Percentiles rank a stretch among this genome's conserved stretches.
Conservation (phyloP, 768 basidiomycete species). For the Myochromella boudieri region DNA sequence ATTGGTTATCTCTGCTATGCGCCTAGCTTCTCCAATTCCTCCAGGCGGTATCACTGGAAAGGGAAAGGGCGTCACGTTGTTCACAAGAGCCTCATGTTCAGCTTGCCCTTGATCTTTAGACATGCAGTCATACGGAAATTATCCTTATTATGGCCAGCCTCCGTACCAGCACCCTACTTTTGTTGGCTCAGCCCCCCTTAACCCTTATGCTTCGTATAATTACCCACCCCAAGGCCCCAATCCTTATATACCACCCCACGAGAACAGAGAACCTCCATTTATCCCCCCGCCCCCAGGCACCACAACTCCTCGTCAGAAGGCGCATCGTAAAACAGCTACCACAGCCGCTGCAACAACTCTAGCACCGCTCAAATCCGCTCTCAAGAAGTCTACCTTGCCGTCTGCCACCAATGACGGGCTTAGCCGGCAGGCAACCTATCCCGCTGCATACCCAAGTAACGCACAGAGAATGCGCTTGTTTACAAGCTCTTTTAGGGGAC, state of each 20-base stretch:
- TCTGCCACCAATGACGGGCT: slow-evolving; percentile 23
- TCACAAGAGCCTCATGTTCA: slow-evolving; percentile 14
- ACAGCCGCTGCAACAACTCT: slow-evolving; percentile 21
- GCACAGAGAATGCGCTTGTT: slow-evolving; percentile 7
- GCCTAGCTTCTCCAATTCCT: not conserved
- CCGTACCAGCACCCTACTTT: slow-evolving; percentile 40
- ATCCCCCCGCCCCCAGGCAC: slow-evolving; percentile 15
- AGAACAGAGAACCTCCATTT: slow-evolving; percentile 15
- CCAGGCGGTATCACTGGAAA: slow-evolving; percentile 22
- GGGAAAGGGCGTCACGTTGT: slow-evolving; percentile 36
- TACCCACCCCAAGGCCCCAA: slow-evolving; percentile 21
- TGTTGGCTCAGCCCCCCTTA: slow-evolving; percentile 33
- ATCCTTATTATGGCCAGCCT: slow-evolving; percentile 46
- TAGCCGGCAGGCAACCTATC: slow-evolving; percentile 22
- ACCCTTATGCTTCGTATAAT: slow-evolving; percentile 38
- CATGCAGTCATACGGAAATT: slow-evolving; percentile 38
- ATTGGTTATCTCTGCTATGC: too few species aligned
- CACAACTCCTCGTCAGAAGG: slow-evolving; percentile 26
- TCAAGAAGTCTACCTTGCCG: slow-evolving; percentile 46
- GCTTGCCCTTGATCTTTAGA: slow-evolving; percentile 19
- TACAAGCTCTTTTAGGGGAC: slow-evolving; percentile 5
- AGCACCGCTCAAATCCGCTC: slow-evolving; percentile 50
- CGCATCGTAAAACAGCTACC: slow-evolving; percentile 34
- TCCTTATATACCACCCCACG: slow-evolving; percentile 21
- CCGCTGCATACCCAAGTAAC: slow-evolving; percentile 15